phyloP scores from a whole-genome alignment of 2,329 filamentous ascomycete species.

The Verticillium longisporum region DNA sequence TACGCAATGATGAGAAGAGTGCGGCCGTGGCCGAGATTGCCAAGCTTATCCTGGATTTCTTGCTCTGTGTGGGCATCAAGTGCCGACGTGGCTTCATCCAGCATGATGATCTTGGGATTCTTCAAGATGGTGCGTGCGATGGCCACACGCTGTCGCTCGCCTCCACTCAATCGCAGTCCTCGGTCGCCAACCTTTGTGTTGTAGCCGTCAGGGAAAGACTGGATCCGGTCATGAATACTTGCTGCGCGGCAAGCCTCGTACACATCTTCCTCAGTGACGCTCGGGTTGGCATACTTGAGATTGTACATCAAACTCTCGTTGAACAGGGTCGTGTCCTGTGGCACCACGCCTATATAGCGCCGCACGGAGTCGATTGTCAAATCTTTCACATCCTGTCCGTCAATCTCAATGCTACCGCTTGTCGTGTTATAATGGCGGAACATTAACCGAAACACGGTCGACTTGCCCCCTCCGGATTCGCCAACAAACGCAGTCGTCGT shows the following conservation, averaged over 20 bases:
- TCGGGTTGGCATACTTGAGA: constrained; percentile 78
- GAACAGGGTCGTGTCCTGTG: constrained; percentile 92
- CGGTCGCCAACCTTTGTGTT: constrained; percentile 87
- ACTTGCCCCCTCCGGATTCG: constrained; percentile 95
- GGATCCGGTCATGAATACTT: constrained; percentile 87
- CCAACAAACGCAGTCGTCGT: constrained; percentile 95
- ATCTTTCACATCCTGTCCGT: constrained; percentile 76
- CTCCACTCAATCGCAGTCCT: constrained; percentile 78
- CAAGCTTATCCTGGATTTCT: constrained; percentile 82
- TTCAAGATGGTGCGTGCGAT: constrained; percentile 92
- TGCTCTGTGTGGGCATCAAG: constrained; percentile 89
- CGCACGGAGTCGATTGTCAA: constrained; percentile 92
- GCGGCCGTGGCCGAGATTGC: constrained; percentile 72
- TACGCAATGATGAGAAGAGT: constrained; percentile 94
- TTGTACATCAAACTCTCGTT: constrained; percentile 96
- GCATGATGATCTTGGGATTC: constrained; percentile 82
- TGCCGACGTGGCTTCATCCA: constrained; percentile 89
- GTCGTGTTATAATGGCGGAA: constrained; percentile 93
- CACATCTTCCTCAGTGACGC: constrained; percentile 74
- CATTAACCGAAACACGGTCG: constrained; percentile 88
- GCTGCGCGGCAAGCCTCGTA: constrained; percentile 77
- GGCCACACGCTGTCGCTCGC: constrained; percentile 88
- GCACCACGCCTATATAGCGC: constrained; percentile 87
- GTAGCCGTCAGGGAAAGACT: constrained; percentile 83
- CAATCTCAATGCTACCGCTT: constrained; percentile 74